A percentile compares a stretch with the other conserved stretches of the same genome.
Evolutionary conservation across 2,329 filamentous ascomycete species (phyloP).

Genomic region (Cercospora canescens): DNA sequence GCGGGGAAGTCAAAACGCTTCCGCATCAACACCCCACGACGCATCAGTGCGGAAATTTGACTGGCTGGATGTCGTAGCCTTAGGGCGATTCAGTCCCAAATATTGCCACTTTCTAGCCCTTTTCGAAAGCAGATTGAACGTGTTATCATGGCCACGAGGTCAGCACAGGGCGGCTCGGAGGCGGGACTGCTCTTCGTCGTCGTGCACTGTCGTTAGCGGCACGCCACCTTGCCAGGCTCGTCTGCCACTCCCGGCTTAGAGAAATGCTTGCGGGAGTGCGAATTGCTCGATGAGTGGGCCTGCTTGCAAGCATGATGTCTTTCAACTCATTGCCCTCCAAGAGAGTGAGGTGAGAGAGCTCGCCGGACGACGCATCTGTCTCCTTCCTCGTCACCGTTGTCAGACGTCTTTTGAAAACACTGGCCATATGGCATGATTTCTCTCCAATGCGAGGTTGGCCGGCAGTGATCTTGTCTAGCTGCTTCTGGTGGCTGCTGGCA

Average conservation of each 20-base stretch:
- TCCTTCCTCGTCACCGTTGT: too few relatives aligned
- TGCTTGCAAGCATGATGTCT: too few relatives aligned
- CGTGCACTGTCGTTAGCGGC: background rate
- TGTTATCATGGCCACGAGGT: background rate
- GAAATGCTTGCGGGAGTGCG: background rate
- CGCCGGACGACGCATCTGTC: too few relatives aligned
- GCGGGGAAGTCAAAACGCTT: background rate
- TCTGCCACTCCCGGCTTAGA: background rate
- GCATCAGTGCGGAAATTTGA: background rate
- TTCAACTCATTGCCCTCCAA: too few relatives aligned
- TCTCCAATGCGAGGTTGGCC: too few relatives aligned
- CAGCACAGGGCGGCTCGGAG: background rate
- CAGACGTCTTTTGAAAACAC: too few relatives aligned
- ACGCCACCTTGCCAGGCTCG: background rate
- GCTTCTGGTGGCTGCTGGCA: background rate
- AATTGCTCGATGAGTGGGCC: background rate
- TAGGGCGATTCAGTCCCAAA: background rate
- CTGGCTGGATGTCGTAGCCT: background rate
- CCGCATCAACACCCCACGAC: background rate
- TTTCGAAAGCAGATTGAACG: background rate
- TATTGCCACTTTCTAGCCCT: background rate
- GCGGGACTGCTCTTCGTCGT: background rate
- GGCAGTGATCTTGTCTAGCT: background rate
- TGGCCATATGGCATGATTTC: too few relatives aligned
- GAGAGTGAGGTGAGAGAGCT: too few relatives aligned